A percentile compares a stretch with the other conserved stretches of the same genome.
Evolutionary conservation across 768 basidiomycete genomes (phyloP).

Genomic region (Podaxis pistillaris): DNA sequence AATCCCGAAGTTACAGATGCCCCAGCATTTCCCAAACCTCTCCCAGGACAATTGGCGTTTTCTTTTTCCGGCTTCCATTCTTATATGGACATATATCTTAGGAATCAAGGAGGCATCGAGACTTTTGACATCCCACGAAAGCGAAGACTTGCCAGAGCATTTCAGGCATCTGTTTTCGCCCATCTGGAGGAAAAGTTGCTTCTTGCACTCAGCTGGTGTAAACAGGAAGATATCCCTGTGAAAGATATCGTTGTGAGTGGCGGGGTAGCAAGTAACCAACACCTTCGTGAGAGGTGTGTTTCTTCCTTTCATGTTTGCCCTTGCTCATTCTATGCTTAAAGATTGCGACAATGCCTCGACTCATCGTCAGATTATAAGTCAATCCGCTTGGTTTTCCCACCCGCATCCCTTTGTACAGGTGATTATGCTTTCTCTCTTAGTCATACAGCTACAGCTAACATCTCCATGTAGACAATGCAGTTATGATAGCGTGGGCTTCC

Average conservation of each 20-base stretch:
- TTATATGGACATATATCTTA: constrained; percentile 58
- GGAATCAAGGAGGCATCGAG: constrained; percentile 38
- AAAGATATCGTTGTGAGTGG: constrained; percentile 80
- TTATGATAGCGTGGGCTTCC: constrained; percentile 94
- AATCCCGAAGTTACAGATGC: constrained; percentile 28
- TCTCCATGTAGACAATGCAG: constrained; percentile 77
- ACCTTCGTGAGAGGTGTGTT: constrained; percentile 61
- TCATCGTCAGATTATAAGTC: constrained; percentile 17
- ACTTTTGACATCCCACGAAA: constrained; percentile 37
- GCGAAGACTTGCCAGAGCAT: constrained; percentile 60
- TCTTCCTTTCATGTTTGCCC: neutral
- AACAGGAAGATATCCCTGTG: constrained; percentile 39
- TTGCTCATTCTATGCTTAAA: constrained; percentile 15
- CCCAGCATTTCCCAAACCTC: constrained; percentile 44
- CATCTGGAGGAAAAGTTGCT: constrained; percentile 77
- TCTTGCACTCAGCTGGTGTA: constrained; percentile 49
- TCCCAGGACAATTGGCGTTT: constrained; percentile 59
- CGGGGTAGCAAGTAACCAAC: constrained; percentile 87
- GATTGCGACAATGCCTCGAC: constrained; percentile 23
- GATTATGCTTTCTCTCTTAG: constrained; percentile 13
- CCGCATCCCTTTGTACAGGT: constrained; percentile 81
- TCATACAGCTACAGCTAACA: neutral
- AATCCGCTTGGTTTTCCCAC: constrained; percentile 68
- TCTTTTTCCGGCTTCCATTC: constrained; percentile 83
- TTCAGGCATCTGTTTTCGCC: constrained; percentile 67